Evolutionary conservation across 306 rosid species (phyloP), one percentile per base, ranked within the genome.

Genomic region (Lithocarpus polystachyus): DNA sequence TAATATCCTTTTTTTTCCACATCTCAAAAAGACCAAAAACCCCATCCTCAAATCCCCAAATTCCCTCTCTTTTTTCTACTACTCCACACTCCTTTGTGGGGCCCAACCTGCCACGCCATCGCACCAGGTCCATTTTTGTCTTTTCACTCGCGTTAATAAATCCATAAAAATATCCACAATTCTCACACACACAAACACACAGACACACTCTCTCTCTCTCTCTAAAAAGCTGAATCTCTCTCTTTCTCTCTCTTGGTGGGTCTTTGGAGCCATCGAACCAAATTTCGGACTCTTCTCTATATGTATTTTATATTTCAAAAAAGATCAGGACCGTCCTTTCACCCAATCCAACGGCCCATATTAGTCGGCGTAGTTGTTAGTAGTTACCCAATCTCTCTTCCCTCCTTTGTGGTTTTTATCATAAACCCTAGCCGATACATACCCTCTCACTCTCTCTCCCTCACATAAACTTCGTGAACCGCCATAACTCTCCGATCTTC

Each of bases 371-470:
- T 35, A 35, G 72, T 68, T 8, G 52, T 68, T 68, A 76, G 81
- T 87, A 48, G 77, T 74, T 79, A 60, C 61, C 79, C 80, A 74
- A 35, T 82, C 24, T 45, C 65, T 52, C 76, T 26, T 60, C 52
- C 26, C 22, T 33, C 24, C 48, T 3, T 4, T 24, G 87, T 86
- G 89, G 92, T 81, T 87, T 93, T 84, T 78, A 84, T 87, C 89
- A 93, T 91, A 93, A 93, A 93, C 98, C 98, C 98, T 93, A 93
- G 94, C 94, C 93, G 89, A 75, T 68, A 11, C 75, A 75, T 68
- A 11, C 75, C 23, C 75, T 60, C 70, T 71, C 53, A 77, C 76
- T 65, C 79, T 31, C 83, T 31, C 61, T 56, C 76, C 65, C 73
- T 28, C 59, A 12, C 52, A 73, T 12, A 37, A 51, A 48, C 40